Evolutionary conservation across 2,329 filamentous ascomycete species (phyloP).

Genomic region (Pseudogymnoascus sp.): DNA sequence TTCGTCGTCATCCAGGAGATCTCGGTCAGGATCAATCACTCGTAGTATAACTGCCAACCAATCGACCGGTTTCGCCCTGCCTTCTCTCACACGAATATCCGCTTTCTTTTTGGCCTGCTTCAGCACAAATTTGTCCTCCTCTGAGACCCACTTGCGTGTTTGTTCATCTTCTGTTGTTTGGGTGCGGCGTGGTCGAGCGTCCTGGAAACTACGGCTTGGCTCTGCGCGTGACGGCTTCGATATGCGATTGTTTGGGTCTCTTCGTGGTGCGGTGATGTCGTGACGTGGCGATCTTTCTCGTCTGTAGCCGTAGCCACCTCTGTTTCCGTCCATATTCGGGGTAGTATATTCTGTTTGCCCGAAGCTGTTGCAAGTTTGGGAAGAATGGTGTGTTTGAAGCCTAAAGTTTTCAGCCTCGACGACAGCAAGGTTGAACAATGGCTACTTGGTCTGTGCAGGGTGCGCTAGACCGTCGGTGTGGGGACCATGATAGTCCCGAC

Average conservation of each 20-base stretch:
- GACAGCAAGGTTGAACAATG: constrained; percentile 6
- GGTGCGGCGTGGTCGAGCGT: constrained; percentile 23
- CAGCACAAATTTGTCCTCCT: constrained; percentile 92
- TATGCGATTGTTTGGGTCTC: constrained; percentile 47
- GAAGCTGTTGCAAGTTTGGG: not conserved
- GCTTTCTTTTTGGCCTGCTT: constrained; percentile 98
- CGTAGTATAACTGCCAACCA: constrained; percentile 85
- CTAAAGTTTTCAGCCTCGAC: constrained; percentile 4
- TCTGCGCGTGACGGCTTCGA: constrained; percentile 37
- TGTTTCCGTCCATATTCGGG: constrained; percentile 4
- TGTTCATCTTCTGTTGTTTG: constrained; percentile 55
- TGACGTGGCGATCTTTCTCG: constrained; percentile 32
- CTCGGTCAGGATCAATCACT: constrained; percentile 76
- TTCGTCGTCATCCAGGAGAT: constrained; percentile 80
- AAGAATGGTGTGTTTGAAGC: not conserved
- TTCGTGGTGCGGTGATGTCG: constrained; percentile 47
- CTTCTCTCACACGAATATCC: constrained; percentile 85
- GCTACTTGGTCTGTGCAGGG: constrained; percentile 6
- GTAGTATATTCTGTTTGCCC: constrained; percentile 3
- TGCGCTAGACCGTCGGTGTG: not conserved
- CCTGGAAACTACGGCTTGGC: constrained; percentile 21
- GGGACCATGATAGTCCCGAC: not conserved
- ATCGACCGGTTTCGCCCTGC: constrained; percentile 85
- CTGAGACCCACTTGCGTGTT: constrained; percentile 75
- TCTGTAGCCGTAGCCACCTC: constrained; percentile 11